Conservation (phyloP, 495 filamentous ascomycete species). For the Emericellopsis terricola region DNA sequence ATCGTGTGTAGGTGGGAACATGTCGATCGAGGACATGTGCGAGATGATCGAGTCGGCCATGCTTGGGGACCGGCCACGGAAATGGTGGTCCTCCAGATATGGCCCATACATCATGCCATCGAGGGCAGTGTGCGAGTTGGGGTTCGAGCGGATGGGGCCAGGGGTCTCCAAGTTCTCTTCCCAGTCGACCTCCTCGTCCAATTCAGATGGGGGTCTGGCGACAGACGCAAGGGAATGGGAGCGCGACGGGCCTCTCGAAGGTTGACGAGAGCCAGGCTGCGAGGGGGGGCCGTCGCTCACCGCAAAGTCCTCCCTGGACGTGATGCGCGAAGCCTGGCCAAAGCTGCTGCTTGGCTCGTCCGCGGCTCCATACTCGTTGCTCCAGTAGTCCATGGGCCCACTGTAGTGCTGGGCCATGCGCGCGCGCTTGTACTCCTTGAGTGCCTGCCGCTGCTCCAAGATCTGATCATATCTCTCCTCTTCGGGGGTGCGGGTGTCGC, state of each 20-base stretch:
- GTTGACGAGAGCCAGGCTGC: conserved; percentile 16
- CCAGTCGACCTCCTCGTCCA: conserved; percentile 1
- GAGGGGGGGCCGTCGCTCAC: conserved; percentile 10
- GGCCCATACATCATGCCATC: conserved; percentile 64
- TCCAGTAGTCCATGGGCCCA: conserved; percentile 47
- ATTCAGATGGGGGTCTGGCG: conserved; percentile 11
- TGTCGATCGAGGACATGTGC: conserved; percentile 37
- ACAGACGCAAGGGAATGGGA: conserved; percentile 18
- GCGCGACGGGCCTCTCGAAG: conserved; percentile 26
- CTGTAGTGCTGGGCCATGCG: conserved; percentile 15
- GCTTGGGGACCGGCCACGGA: conserved; percentile 39
- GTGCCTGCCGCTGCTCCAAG: conserved; percentile 33
- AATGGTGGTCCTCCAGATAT: conserved; percentile 36
- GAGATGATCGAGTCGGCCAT: conserved; percentile 43
- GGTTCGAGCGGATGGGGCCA: conserved; percentile 23
- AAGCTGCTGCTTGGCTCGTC: conserved; percentile 26
- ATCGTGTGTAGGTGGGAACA: conserved; percentile 27
- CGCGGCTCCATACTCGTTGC: conserved; percentile 60
- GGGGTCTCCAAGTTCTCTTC: conserved; percentile 29
- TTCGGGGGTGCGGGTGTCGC: conserved; percentile 40
- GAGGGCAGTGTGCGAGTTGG: conserved; percentile 35
- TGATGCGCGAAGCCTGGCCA: conserved; percentile 16
- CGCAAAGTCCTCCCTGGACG: conserved; percentile 12
- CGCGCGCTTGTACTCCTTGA: conserved; percentile 36
- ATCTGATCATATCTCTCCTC: conserved; percentile 42